Evolutionary conservation across 1,284 basidiomycete genomes (phyloP), one percentile per base, ranked within the genome.

Genomic region (Hemileia vastatrix): DNA sequence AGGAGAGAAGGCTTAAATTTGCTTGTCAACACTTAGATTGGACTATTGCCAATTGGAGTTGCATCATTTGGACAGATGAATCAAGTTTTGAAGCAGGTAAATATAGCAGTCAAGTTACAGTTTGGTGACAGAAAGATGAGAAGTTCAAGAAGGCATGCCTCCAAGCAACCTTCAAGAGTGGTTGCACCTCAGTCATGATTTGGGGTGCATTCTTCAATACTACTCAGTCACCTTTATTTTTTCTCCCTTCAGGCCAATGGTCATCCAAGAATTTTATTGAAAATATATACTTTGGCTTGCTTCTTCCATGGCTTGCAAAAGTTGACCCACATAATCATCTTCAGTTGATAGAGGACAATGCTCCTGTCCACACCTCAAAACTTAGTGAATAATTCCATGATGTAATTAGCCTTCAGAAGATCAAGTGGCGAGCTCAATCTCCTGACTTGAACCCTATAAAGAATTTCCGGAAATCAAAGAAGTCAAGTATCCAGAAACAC

Each of bases 391-490:
- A n/a, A n/a, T n/a, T n/a, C n/a, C n/a, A n/a, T n/a, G n/a, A n/a
- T n/a, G n/a, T n/a, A n/a, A n/a, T n/a, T n/a, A n/a, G n/a, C n/a
- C n/a, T n/a, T n/a, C n/a, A n/a, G n/a, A n/a, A n/a, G n/a, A n/a
- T n/a, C n/a, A n/a, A n/a, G 23, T 45, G 50, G 40, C 57, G 18
- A 40, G 44, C 56, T 33, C 43, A 57, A 6, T 48, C 18, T 18
- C 55, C 36, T 47, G 44, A 52, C 23, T 50, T 59, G 33, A 51
- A 59, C 23, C 57, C 57, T 6, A 59, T 53, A n/a, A 23, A 59
- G 19, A 59, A 59, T 45, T 15, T 52, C 13, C 53, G 57, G 32
- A 59, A 59, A 27, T 23, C 53, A 13, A 19, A 52, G 19, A 59
- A 59, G 36, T 40, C 48, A 4, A 24, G 19, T 11, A 40, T 59